Evolutionary conservation across 148 eudicot species (phyloP).

Genomic region (Rhododendron simsii): DNA sequence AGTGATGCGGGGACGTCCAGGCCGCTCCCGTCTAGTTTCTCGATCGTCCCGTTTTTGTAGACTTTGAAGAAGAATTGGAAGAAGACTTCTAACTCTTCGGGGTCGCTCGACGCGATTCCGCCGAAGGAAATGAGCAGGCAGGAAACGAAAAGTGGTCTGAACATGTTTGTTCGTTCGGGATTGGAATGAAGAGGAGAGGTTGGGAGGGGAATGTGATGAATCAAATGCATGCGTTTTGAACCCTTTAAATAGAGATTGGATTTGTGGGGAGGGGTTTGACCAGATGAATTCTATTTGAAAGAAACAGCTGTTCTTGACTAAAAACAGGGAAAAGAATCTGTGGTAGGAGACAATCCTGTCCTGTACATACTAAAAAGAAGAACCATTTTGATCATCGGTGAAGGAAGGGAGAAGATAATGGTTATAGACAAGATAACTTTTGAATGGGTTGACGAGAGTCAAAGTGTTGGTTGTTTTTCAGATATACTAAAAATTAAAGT

Average conservation of each 20-base stretch:
- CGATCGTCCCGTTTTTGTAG: conserved; percentile 28
- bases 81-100: neutral
- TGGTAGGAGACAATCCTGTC: neutral
- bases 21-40: conserved; percentile 15
- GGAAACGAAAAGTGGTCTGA: neutral
- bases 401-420: no score
- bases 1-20: conserved; percentile 11
- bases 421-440: neutral
- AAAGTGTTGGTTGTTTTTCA: no score
- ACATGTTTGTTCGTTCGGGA: neutral
- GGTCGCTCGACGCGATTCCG: neutral
- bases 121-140: neutral
- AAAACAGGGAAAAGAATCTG: neutral
- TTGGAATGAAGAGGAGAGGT: neutral
- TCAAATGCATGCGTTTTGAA: neutral
- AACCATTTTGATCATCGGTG: no score
- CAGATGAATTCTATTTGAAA: neutral
- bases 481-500: no score
- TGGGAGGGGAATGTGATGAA: neutral
- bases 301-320: neutral
- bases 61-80: conserved; percentile 5
- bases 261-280: neutral
- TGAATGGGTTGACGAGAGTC: no score
- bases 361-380: neutral
- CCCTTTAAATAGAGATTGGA: neutral